A percentile compares a stretch with the other conserved stretches of the same genome.
These are phyloP conservation scores for Suzukiozyma palmioleophila DNA, from an alignment of 1,139 yeast species.

Conservation along the genomic window DNA sequence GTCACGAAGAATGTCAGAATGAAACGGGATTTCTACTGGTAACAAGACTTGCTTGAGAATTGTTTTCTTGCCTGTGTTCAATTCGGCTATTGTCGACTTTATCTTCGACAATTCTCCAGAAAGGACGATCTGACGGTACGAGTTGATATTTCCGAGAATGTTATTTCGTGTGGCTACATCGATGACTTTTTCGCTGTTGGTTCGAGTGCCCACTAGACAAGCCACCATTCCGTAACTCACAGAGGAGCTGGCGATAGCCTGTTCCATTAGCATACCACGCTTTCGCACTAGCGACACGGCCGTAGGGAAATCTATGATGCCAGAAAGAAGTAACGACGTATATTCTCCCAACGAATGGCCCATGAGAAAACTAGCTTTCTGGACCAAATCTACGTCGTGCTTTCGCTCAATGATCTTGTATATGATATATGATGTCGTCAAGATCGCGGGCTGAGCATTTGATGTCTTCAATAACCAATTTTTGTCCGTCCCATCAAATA, in stretches of 20 bases:
- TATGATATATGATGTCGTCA: slow-evolving; percentile 43
- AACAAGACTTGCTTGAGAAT: slow-evolving; percentile 26
- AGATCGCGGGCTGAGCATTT: slow-evolving; percentile 61
- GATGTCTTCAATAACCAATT: slow-evolving; percentile 34
- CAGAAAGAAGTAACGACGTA: slow-evolving; percentile 44
- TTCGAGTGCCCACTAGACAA: slow-evolving; percentile 21
- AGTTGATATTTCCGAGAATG: slow-evolving; percentile 41
- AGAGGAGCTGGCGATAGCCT: slow-evolving; percentile 11
- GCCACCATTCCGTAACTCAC: slow-evolving; percentile 36
- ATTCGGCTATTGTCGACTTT: slow-evolving; percentile 12
- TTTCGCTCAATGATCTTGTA: slow-evolving; percentile 23
- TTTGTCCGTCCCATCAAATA: slow-evolving; percentile 13
- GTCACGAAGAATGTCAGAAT: slow-evolving; percentile 32
- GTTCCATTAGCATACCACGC: slow-evolving; percentile 52
- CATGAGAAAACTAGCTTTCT: slow-evolving; percentile 24
- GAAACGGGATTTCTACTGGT: slow-evolving; percentile 55
- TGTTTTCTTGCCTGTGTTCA: slow-evolving; percentile 15
- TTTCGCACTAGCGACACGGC: slow-evolving; percentile 47
- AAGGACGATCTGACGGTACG: slow-evolving; percentile 38
- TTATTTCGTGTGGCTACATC: slow-evolving; percentile 15
- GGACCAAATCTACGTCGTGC: slow-evolving; percentile 20
- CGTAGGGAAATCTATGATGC: slow-evolving; percentile 33
- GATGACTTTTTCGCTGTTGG: slow-evolving; percentile 16
- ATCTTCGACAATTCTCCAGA: slow-evolving; percentile 34
- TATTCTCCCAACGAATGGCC: slow-evolving; percentile 64